Conservation (phyloP, 2,329 filamentous ascomycete species). For the Cordyceps pruinosa region DNA sequence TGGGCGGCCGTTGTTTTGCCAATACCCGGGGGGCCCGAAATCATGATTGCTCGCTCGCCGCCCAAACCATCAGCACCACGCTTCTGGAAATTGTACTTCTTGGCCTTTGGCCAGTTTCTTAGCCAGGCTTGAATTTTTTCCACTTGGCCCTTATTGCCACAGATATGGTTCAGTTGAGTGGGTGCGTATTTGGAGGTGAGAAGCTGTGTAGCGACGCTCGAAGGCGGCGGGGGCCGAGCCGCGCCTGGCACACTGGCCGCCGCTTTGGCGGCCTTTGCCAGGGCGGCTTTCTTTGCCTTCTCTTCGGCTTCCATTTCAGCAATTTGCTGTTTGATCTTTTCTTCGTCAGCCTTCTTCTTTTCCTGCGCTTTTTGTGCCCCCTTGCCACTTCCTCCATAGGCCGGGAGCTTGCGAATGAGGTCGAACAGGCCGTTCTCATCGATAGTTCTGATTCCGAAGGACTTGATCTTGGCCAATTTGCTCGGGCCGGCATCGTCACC, state of each 20-base stretch:
- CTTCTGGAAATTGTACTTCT: conserved; percentile 74
- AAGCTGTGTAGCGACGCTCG: conserved; percentile 53
- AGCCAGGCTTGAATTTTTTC: conserved; percentile 89
- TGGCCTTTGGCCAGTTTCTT: conserved; percentile 69
- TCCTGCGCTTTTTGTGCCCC: conserved; percentile 79
- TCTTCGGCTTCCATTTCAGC: conserved; percentile 83
- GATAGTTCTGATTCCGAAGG: conserved; percentile 80
- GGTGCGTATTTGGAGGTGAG: conserved; percentile 97
- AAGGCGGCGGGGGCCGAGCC: conserved; percentile 17
- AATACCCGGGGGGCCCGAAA: conserved; percentile 91
- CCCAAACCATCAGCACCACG: conserved; percentile 81
- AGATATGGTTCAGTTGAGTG: conserved; percentile 76
- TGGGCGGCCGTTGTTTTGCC: conserved; percentile 97
- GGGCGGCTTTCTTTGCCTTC: conserved; percentile 46
- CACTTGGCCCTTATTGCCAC: conserved; percentile 85
- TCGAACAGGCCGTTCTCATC: conserved; percentile 88
- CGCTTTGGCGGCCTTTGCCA: conserved; percentile 43
- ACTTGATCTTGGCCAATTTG: conserved; percentile 80
- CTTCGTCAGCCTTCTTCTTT: conserved; percentile 78
- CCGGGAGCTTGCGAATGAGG: conserved; percentile 72
- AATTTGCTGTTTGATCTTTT: conserved; percentile 72
- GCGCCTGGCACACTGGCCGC: conserved; percentile 26
- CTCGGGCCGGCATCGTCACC: conserved; percentile 88
- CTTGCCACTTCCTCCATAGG: conserved; percentile 80
- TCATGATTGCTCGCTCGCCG: conserved; percentile 79